A percentile compares a stretch with the other conserved stretches of the same genome.
These are phyloP conservation scores for Lichtheimia ramosa DNA, from an alignment of 371 early-diverging fungal species.

Conservation along the genomic window DNA sequence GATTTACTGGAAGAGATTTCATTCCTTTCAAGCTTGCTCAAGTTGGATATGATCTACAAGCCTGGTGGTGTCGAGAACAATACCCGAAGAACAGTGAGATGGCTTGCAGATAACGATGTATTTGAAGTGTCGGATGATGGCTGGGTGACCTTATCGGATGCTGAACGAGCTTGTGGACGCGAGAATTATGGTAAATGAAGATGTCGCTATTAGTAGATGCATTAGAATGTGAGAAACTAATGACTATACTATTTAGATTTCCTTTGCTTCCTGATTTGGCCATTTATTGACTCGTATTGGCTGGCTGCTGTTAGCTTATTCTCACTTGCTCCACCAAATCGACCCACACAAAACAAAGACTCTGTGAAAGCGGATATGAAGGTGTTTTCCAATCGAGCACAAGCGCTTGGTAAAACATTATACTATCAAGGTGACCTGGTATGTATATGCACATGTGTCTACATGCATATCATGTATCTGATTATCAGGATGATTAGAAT, in stretches of 20 bases:
- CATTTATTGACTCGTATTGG: conserved; percentile 92
- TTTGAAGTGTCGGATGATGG: conserved; percentile 55
- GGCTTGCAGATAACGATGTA: conserved; percentile 63
- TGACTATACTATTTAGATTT: conserved; percentile 58
- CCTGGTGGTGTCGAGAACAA: conserved; percentile 78
- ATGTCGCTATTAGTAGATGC: neutral
- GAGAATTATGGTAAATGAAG: conserved; percentile 72
- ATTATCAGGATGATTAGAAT: conserved; percentile 17
- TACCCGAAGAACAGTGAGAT: conserved; percentile 63
- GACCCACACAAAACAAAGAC: conserved; percentile 12
- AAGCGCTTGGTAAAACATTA: conserved; percentile 76
- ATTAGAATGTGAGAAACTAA: neutral
- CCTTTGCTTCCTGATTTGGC: conserved; percentile 87
- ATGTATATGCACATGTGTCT: neutral
- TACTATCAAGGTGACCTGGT: conserved; percentile 28
- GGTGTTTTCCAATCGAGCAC: conserved; percentile 67
- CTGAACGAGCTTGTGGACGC: conserved; percentile 74
- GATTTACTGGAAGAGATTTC: conserved; percentile 68
- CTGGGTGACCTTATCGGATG: conserved; percentile 58
- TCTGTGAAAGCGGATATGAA: conserved; percentile 71
- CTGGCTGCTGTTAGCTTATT: conserved; percentile 66
- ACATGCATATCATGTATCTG: neutral
- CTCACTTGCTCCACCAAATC: conserved; percentile 49
- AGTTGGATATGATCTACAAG: conserved; percentile 83
- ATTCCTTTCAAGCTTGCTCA: conserved; percentile 79